phyloP scores from a whole-genome alignment of 306 rosid species.

The Rosa lucieae region DNA sequence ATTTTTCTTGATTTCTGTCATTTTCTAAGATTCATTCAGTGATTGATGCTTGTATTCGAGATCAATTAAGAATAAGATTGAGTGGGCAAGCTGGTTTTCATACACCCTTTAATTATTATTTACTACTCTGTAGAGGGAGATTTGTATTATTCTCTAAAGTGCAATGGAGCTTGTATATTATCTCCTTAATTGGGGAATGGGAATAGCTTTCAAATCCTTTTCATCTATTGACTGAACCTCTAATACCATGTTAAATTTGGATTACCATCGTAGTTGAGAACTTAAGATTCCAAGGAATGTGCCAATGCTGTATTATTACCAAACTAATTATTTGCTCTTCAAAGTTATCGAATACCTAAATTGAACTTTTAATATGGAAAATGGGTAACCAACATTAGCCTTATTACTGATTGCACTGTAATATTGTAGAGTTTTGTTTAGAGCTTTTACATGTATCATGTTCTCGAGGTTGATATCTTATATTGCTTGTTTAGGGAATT shows the following conservation, averaged over 20 bases:
- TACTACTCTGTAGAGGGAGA: background rate
- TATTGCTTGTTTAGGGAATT: constrained; percentile 44
- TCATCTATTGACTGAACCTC: background rate
- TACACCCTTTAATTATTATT: too few species aligned
- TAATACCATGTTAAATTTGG: background rate
- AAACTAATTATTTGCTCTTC: background rate
- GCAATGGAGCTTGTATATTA: background rate
- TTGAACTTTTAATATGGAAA: background rate
- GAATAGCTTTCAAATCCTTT: background rate
- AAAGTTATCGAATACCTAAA: background rate
- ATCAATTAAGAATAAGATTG: background rate
- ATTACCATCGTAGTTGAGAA: background rate
- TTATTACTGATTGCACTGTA: background rate
- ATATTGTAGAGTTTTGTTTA: background rate
- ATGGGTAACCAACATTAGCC: background rate
- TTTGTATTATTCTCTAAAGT: background rate
- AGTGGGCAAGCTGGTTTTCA: background rate
- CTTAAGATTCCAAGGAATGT: background rate
- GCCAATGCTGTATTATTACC: background rate
- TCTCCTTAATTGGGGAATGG: background rate
- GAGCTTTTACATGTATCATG: background rate
- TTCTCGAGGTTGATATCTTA: background rate
- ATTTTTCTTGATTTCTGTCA: background rate
- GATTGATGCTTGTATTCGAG: background rate
- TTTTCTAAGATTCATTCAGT: constrained; percentile 5